These are phyloP conservation scores for Trichoderma breve DNA, from an alignment of 2,329 filamentous ascomycete species.

Conservation along the genomic window DNA sequence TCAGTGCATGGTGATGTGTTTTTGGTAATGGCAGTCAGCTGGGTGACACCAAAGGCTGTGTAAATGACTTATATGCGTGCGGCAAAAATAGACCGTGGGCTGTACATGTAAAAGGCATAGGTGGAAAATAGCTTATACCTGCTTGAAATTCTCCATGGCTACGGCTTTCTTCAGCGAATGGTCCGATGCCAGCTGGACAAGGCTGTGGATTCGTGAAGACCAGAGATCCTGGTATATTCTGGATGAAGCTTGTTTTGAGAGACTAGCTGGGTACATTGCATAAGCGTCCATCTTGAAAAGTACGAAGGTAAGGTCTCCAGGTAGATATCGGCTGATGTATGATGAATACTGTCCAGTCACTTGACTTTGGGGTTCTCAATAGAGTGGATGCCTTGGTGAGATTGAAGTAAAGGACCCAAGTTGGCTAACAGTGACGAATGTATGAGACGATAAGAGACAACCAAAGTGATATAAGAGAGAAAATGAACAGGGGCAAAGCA, in stretches of 20 bases:
- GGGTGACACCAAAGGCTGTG: background rate
- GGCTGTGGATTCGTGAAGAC: conserved; percentile 39
- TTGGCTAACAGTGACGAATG: background rate
- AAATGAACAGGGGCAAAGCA: background rate
- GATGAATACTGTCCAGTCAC: background rate
- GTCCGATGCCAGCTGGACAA: conserved; percentile 34
- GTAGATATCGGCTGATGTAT: background rate
- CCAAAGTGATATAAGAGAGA: background rate
- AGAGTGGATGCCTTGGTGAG: background rate
- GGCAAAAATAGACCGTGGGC: background rate
- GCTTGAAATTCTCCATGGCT: conserved; percentile 35
- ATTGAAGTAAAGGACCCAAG: background rate
- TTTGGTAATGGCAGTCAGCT: background rate
- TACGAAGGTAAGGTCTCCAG: background rate
- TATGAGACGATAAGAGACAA: background rate
- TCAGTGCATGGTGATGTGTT: background rate
- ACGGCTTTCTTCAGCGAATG: conserved; percentile 30
- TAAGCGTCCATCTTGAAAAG: conserved; percentile 49
- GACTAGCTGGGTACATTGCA: conserved; percentile 48
- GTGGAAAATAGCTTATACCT: conserved; percentile 32
- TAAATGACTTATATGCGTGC: background rate
- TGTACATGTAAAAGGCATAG: background rate
- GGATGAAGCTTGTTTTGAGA: conserved; percentile 43
- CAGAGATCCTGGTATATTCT: conserved; percentile 51
- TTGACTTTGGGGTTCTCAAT: background rate